Evolutionary conservation across 495 filamentous ascomycete species (phyloP), one percentile per base, ranked within the genome.

Genomic region (Diplogelasinospora grovesii): DNA sequence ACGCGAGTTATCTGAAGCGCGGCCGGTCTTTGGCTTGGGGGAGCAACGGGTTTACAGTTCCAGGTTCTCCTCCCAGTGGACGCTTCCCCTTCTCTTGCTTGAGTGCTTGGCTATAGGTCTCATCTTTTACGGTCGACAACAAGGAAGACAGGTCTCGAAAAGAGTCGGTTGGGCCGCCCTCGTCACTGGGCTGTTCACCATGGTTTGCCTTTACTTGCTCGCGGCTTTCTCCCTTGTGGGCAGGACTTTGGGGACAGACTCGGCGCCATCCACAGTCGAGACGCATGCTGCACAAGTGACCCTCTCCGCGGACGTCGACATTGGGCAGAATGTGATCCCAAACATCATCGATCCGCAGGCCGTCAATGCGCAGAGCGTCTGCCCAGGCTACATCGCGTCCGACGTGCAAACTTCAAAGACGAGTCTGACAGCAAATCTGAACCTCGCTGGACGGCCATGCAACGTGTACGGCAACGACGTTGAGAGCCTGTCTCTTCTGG

Each of bases 391-490:
- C 58, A 73, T 57, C 16, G 83, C 79, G 14, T 69, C 68, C 7
- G 82, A 85, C 56, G 66, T 88, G 14, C 54, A 63, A 8, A 59
- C 70, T 23, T 65, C 61, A 0, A 53, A 53, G 22, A 60, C 52
- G 13, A 69, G 71, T 10, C 64, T 83, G 15, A 77, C 70, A 11
- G 85, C 83, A 0, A 70, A 82, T 41, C 65, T 93, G 43, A 63
- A 53, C 7, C 66, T 90, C 1, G 82, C 83, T 19, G 85, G 83
- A 0, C 50, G 65, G 14, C 64, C 75, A 15, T 93, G 86, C 60
- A 81, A 85, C 58, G 68, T 73, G 22, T 90, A 87, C 50, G 85
- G 85, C 7, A 76, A 70, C 10, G 86, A 93, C 48, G 39, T 90
- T 36, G 60, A 74, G 38, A 54, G 73, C 24, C 53, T 93, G 42